phyloP scores from a whole-genome alignment of 345 rosid genomes.

The Euphorbia tirucalli region DNA sequence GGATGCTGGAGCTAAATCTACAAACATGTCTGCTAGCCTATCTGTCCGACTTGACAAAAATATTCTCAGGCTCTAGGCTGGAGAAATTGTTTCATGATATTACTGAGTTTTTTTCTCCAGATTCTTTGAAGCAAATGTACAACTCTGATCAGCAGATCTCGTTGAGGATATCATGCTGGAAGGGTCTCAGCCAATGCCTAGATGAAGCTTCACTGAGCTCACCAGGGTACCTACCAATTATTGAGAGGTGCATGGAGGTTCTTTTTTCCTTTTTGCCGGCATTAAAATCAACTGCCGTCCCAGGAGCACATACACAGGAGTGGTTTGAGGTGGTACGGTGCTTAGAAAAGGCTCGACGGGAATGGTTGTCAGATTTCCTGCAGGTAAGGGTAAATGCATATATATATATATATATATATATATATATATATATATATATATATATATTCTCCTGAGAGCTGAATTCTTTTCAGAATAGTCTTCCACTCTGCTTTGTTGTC shows the following conservation, averaged over 20 bases:
- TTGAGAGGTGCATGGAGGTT: constrained; percentile 67
- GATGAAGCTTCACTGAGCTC: constrained; percentile 65
- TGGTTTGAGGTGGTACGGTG: constrained; percentile 69
- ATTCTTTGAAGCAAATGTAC: constrained; percentile 42
- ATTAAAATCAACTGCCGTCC: constrained; percentile 29
- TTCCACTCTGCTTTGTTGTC: neutral
- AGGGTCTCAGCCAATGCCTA: constrained; percentile 66
- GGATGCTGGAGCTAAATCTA: constrained; percentile 58
- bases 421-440: no score
- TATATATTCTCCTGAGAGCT: neutral
- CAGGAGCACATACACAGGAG: constrained; percentile 40
- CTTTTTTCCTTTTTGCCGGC: constrained; percentile 61
- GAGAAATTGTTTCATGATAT: constrained; percentile 69
- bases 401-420: neutral
- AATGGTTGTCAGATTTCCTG: constrained; percentile 70
- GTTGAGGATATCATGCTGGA: constrained; percentile 72
- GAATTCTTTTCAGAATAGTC: neutral
- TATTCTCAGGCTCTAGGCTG: constrained; percentile 76
- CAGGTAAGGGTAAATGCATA: constrained; percentile 44
- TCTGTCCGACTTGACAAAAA: constrained; percentile 55
- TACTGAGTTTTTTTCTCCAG: constrained; percentile 44
- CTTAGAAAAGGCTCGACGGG: constrained; percentile 58
- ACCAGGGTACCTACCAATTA: constrained; percentile 41
- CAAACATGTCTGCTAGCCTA: constrained; percentile 62
- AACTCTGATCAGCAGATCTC: constrained; percentile 44